A percentile compares a stretch with the other conserved stretches of the same genome.
Evolutionary conservation across 225 moss, liverwort and hornwort genomes (phyloP).

Genomic region (Ulota crispa): DNA sequence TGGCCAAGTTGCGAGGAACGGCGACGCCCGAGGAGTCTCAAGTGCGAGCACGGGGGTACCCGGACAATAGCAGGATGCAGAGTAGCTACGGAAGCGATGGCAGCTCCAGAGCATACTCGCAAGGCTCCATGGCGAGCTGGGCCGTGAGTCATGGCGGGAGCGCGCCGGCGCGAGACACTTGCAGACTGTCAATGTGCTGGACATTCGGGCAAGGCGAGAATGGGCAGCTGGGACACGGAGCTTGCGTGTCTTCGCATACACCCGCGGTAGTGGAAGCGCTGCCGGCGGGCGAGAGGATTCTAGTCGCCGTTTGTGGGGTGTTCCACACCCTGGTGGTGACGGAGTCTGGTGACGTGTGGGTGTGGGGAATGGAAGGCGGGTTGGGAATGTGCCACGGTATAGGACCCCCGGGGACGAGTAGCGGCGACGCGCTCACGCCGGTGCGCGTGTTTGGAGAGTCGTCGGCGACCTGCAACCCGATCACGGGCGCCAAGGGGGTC

Average conservation of each 20-base stretch:
- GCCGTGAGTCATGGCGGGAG: slow-evolving; percentile 19
- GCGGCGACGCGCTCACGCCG: slow-evolving; percentile 48
- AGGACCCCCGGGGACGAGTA: slow-evolving; percentile 50
- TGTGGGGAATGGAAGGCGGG: slow-evolving; percentile 72
- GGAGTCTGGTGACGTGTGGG: slow-evolving; percentile 59
- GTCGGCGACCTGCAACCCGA: slow-evolving; percentile 34
- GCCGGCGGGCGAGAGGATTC: slow-evolving; percentile 36
- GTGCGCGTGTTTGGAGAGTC: slow-evolving; percentile 56
- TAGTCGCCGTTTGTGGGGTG: slow-evolving; percentile 40
- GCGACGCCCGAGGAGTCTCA: slow-evolving; percentile 26
- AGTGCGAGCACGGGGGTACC: slow-evolving; percentile 24
- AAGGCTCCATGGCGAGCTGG: slow-evolving; percentile 18
- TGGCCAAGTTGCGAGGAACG: slow-evolving; percentile 28
- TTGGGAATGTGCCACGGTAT: slow-evolving; percentile 44
- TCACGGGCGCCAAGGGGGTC: slow-evolving; percentile 44
- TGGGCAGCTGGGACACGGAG: slow-evolving; percentile 47
- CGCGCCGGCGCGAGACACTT: slow-evolving; percentile 14
- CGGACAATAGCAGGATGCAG: slow-evolving; percentile 8
- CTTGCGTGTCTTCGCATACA: slow-evolving; percentile 4
- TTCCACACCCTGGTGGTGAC: slow-evolving; percentile 49
- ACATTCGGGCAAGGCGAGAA: slow-evolving; percentile 61
- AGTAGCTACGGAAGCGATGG: slow-evolving; percentile 20
- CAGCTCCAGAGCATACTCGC: slow-evolving; percentile 32
- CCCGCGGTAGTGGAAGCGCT: slow-evolving; percentile 43
- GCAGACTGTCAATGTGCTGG: slow-evolving; percentile 47